Evolutionary conservation across 495 filamentous ascomycete genomes (phyloP), one percentile per base, ranked within the genome.

Genomic region (Patellaria atrata): DNA sequence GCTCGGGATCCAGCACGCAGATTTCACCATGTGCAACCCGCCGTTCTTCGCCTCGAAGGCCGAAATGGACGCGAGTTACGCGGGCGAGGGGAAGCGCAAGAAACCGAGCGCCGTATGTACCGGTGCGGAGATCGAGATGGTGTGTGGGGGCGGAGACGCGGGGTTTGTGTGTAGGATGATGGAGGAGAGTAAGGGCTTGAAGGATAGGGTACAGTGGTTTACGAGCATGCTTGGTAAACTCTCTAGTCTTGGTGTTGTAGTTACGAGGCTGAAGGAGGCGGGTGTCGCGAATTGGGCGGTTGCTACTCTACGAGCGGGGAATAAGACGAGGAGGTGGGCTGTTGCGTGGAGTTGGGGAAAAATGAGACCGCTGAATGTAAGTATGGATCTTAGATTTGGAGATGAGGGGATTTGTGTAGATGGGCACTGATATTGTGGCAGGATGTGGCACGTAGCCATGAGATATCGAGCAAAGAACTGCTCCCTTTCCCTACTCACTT

Each of bases 21-120:
- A 94, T 53, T 94, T 96, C 50, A 76, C 71, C 29, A 92, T 94
- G 74, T 85, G 76, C 56, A 97, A 97, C 45, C 89, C 89, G 1
- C 89, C 89, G 0, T 97, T 97, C 59, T 94, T 93, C 60, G 47
- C 65, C 14, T 86, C 82, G 3, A 60, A 65, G 12, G 55, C 65
- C 9, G 81, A 91, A 22, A 71, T 94, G 56, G 22, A 18, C 1
- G 39, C 68, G 1, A 57, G 60, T 7, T 73, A 75, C 0, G 33
- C 35, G 22, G 78, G 82, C 0, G 45, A 59, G 15, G 55, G 63
- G 19, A 96, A 94, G 51, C 47, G 61, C 5, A 62, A 67, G 2
- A 72, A 73, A 1, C 82, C 89, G 0, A 69, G 70, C 35, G 79
- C 81, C 11, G 65, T 73, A 15, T 94, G 86, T 56, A 94, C 86